Percentiles rank a stretch among this genome's conserved stretches.
These are phyloP conservation scores for Phytophthora fragariae DNA, from an alignment of 352 stramenopile genomes.

Conservation along the genomic window DNA sequence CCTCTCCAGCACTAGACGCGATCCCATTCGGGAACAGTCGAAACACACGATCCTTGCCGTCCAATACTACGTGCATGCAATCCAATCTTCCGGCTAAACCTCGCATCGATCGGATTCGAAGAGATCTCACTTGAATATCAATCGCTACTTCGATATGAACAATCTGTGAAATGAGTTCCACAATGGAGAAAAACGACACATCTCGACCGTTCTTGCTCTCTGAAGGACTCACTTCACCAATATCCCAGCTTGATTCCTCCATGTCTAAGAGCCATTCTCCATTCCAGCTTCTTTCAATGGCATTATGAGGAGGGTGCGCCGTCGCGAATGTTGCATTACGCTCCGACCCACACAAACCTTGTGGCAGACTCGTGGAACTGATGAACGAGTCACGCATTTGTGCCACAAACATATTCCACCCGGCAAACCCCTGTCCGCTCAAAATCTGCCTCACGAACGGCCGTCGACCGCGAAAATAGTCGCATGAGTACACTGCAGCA, in stretches of 20 bases:
- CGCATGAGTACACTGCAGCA: slow-evolving; percentile 63
- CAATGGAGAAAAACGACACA: slow-evolving; percentile 52
- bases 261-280: slow-evolving; percentile 63
- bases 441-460: slow-evolving; percentile 60
- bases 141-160: slow-evolving; percentile 51
- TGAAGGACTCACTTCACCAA: slow-evolving; percentile 3
- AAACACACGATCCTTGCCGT: slow-evolving; percentile 69
- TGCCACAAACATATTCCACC: slow-evolving; percentile 66
- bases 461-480: slow-evolving; percentile 53
- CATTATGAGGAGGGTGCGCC: slow-evolving; percentile 32
- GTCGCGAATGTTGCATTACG: slow-evolving; percentile 5
- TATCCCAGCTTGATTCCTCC: slow-evolving; percentile 52
- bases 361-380: slow-evolving; percentile 13
- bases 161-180: slow-evolving; percentile 63
- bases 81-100: slow-evolving; percentile 41
- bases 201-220: slow-evolving; percentile 16
- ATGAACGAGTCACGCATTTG: slow-evolving; percentile 78
- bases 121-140: slow-evolving; percentile 42
- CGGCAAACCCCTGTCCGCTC: slow-evolving; percentile 55
- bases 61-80: slow-evolving; percentile 59
- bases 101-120: slow-evolving; percentile 47
- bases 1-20: slow-evolving; percentile 42
- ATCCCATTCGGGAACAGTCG: slow-evolving; percentile 65
- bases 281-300: slow-evolving; percentile 56
- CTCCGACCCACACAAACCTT: neutral